A percentile compares a stretch with the other conserved stretches of the same genome.
These are phyloP conservation scores for Eucalyptus shirleyi DNA, from an alignment of 345 rosid genomes.

Conservation along the genomic window DNA sequence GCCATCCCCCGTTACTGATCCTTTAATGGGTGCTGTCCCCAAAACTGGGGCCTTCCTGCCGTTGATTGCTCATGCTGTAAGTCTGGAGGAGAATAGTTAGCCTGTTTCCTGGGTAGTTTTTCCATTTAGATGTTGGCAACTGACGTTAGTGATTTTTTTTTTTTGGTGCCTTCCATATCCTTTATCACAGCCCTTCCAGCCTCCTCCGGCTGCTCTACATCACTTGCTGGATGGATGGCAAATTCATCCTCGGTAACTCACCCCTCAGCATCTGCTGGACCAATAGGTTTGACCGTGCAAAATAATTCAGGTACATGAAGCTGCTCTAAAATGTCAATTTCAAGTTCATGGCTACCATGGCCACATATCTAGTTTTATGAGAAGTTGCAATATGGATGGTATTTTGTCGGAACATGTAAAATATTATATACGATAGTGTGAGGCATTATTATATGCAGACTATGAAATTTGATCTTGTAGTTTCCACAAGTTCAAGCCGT, in stretches of 20 bases:
- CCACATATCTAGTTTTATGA: not conserved
- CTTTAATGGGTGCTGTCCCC: conserved; percentile 48
- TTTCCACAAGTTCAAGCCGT: not conserved
- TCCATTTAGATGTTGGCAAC: not conserved
- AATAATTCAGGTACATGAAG: conserved; percentile 40
- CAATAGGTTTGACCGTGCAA: conserved; percentile 38
- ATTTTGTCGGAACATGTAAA: not conserved
- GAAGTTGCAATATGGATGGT: not conserved
- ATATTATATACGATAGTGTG: not conserved
- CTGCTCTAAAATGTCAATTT: not conserved
- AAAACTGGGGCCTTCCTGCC: conserved; percentile 53
- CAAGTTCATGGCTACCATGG: not conserved
- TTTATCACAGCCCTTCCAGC: conserved; percentile 54
- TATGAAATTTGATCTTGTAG: not conserved
- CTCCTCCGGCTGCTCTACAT: conserved; percentile 48
- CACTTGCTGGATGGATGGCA: conserved; percentile 74
- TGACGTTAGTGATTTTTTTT: not conserved
- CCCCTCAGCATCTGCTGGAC: conserved; percentile 61
- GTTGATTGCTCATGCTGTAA: conserved; percentile 50
- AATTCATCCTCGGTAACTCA: conserved; percentile 50
- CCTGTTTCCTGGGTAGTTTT: not conserved
- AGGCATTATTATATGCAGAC: not conserved
- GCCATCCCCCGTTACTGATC: conserved; percentile 61
- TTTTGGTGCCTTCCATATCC: not conserved
- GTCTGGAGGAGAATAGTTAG: conserved; percentile 1